Evolutionary conservation across 73 alveolate species (phyloP).

Genomic region (Tetrahymena malaccensis): DNA sequence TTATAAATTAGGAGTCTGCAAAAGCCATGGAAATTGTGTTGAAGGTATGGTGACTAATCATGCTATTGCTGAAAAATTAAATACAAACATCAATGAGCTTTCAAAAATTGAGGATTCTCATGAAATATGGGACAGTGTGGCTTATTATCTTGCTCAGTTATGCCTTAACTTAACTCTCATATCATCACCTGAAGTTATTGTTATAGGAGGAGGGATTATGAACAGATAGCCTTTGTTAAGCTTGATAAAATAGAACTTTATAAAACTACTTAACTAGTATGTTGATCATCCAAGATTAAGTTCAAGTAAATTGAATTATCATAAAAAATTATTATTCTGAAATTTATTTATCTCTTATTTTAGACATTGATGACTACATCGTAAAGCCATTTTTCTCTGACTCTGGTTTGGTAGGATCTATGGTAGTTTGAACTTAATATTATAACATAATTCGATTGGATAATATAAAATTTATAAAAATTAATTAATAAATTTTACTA

Average conservation of each 20-base stretch:
- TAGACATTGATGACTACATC: background rate
- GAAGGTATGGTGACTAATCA: constrained; percentile 84
- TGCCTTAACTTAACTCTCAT: constrained; percentile 54
- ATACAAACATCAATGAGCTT: constrained; percentile 51
- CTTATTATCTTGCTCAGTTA: constrained; percentile 64
- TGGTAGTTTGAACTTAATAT: background rate
- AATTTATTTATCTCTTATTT: background rate
- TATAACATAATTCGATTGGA: background rate
- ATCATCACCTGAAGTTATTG: constrained; percentile 69
- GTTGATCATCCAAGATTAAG: background rate
- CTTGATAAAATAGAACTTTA: background rate
- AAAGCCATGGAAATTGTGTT: constrained; percentile 68
- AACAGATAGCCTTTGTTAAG: constrained; percentile 45
- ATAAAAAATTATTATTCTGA: background rate
- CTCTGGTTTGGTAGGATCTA: background rate
- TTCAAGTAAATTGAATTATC: background rate
- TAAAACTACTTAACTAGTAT: background rate
- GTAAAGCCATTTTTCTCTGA: background rate
- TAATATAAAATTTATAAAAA: background rate
- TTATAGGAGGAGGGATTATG: constrained; percentile 96
- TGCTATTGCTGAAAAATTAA: constrained; percentile 67
- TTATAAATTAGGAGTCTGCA: constrained; percentile 63
- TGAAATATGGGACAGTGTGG: constrained; percentile 80
- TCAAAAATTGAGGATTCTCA: constrained; percentile 56
- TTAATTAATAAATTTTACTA: background rate